Percentiles rank a stretch among this genome's conserved stretches.
Evolutionary conservation across 1,139 yeast genomes (phyloP).

Genomic region (Hemisphaericaspora xylofermentans): DNA sequence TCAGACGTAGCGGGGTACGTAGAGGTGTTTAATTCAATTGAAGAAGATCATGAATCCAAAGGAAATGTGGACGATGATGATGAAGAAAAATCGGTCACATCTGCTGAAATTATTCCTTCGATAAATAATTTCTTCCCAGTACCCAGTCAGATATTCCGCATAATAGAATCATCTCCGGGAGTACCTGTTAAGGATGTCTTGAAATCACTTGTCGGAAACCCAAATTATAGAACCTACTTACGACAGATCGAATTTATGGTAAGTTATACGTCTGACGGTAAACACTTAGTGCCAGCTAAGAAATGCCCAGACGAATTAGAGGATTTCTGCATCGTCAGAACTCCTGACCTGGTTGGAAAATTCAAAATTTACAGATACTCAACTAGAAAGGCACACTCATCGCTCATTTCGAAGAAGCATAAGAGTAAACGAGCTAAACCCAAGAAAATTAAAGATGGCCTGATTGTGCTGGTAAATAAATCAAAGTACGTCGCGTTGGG

Average conservation of each 20-base stretch:
- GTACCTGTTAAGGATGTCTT: conserved; percentile 57
- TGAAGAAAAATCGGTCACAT: neutral
- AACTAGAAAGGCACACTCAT: conserved; percentile 15
- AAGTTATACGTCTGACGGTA: conserved; percentile 28
- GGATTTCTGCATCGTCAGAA: conserved; percentile 48
- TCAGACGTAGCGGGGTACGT: conserved; percentile 27
- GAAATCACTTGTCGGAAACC: conserved; percentile 50
- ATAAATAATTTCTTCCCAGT: conserved; percentile 18
- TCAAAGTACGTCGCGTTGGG: conserved; percentile 23
- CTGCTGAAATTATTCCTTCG: neutral
- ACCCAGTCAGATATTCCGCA: conserved; percentile 58
- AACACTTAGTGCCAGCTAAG: conserved; percentile 23
- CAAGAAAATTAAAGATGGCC: conserved; percentile 1
- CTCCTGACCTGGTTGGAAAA: conserved; percentile 73
- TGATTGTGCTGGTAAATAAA: conserved; percentile 20
- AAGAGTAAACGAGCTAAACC: conserved; percentile 11
- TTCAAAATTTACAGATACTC: conserved; percentile 71
- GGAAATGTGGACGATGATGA: conserved; percentile 16
- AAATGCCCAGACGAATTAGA: conserved; percentile 23
- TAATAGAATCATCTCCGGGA: conserved; percentile 47
- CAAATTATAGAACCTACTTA: conserved; percentile 49
- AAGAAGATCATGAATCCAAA: conserved; percentile 14
- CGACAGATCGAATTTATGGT: conserved; percentile 51
- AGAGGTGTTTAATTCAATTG: conserved; percentile 15
- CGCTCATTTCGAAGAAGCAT: conserved; percentile 7